Evolutionary conservation across 2,329 filamentous ascomycete species (phyloP), one percentile per base, ranked within the genome.

Genomic region (Cercospora sp.): DNA sequence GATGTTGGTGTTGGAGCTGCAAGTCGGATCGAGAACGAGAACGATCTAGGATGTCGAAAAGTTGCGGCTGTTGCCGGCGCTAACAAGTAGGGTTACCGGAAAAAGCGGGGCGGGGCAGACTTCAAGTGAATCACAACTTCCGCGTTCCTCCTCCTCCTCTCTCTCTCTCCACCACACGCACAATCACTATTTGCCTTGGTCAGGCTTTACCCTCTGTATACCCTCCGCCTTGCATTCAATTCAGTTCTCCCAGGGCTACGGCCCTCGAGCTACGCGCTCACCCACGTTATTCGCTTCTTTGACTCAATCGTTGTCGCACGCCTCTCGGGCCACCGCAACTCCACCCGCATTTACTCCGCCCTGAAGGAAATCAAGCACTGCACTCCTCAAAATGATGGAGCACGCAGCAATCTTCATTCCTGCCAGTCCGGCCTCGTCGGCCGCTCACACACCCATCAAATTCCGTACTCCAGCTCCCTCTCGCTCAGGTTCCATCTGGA

Each of bases 401-500:
- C 61, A 63, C 61, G 61, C 61, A 63, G 61, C 61, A 49, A 68
- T 68, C 32, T 45, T 68, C 40, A 68, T 67, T 28, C 66, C 66
- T 30, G 66, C 66, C 43, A 67, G 66, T 45, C 65, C 65, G 60
- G 51, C 65, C n/a, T 45, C 51, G 1, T 63, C 61, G 5, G 61
- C 61, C 16, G 61, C 61, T 32, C 61, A 55, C 6, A 63, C 61
- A 3, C 61, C 61, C n/a, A 57, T 63, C 61, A 63, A 63, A 49
- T 63, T 55, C 49, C 61, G 61, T 21, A 63, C 45, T 18, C 61
- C 61, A 55, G 61, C 61, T 32, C 61, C 43, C 43, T 63, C 61
- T 53, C 61, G 61, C 26, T 49, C 53, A 55, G 61, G 49, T 26
- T 63, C 61, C n/a, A 63, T 63, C 45, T 63, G 61, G 61, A 63